Base-by-base conservation (phyloP, 2,329 filamentous ascomycete genomes). In the Drechslerella coelobrocha region DNA sequence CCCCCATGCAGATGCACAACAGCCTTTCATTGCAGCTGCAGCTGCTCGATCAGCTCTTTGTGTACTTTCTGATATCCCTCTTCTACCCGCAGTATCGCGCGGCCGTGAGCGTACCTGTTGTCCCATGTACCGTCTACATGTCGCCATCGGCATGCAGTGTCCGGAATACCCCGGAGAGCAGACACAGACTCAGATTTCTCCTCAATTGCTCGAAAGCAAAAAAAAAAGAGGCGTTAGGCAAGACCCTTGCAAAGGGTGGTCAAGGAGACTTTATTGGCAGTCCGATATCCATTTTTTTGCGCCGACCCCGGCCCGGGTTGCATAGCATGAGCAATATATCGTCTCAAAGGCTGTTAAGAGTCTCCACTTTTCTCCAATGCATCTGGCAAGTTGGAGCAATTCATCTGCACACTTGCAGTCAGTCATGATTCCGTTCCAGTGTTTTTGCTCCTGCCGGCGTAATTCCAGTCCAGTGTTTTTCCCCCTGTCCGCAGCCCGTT, bases 111-210 rank as follows among this genome's bases (percentile, higher is more conserved):
- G 55, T 59, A 59, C 55, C 55, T 57, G 34, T 14, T 50, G 14
- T 48, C 43, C 54, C 45, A 57, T 54, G 61, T 51, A 61, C 48
- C 62, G 61, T 29, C 56, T 68, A 56, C 63, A 61, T 47, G 48
- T 61, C 52, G 53, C 62, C 55, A 62, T 47, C 34, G 34, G 34
- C 34, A 39, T 39, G 27, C 19, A 68, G 50, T 47, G 51, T 51
- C 63, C 63, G 63, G 63, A 68, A 45, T 68, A 43, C 39, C 55
- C 63, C 56, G 63, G 63, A 61, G 56, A 34, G 55, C 27, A 34
- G 21, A 34, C 17, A 14, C 50, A 45, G 21, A 43, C 2, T 17
- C 26, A 10, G 34, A 45, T 45, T 39, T 51, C 41, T 50, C 14
- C 24, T 48, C 26, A 23, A 7, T 50, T 10, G 41, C n/a, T n/a